These are phyloP conservation scores for Agaricus sinodeliciosus DNA, from an alignment of 768 basidiomycete genomes.

Conservation along the genomic window DNA sequence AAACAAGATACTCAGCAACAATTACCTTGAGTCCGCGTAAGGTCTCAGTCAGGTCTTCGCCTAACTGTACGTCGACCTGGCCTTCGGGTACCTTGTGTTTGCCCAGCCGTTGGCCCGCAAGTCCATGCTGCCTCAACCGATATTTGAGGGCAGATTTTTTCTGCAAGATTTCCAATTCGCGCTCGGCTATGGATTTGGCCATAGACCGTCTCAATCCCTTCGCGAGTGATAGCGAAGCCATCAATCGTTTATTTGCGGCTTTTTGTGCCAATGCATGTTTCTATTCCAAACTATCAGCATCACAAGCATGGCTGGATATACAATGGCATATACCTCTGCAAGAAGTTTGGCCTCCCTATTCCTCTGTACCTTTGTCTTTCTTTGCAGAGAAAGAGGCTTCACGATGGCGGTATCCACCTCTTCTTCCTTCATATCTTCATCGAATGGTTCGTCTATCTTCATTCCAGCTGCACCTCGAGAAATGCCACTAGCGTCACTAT, in stretches of 20 bases:
- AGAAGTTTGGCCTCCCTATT: slow-evolving; percentile 57
- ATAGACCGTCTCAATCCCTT: slow-evolving; percentile 43
- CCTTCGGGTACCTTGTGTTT: slow-evolving; percentile 69
- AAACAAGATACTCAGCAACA: slow-evolving; percentile 15
- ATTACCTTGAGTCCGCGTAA: slow-evolving; percentile 74
- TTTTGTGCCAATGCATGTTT: slow-evolving; percentile 60
- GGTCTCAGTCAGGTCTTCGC: slow-evolving; percentile 84
- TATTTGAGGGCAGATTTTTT: slow-evolving; percentile 39
- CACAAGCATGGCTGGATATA: not conserved
- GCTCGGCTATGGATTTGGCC: slow-evolving; percentile 26
- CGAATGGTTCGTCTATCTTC: slow-evolving; percentile 41
- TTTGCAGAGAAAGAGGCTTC: slow-evolving; percentile 29
- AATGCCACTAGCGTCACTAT: slow-evolving; percentile 20
- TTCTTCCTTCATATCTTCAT: slow-evolving; percentile 26
- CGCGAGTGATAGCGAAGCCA: slow-evolving; percentile 49
- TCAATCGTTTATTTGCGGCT: slow-evolving; percentile 52
- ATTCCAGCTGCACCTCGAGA: slow-evolving; percentile 54
- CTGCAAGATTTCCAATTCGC: slow-evolving; percentile 35
- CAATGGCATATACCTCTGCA: slow-evolving; percentile 46
- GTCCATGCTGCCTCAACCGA: slow-evolving; percentile 49
- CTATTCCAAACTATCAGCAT: slow-evolving; percentile 24
- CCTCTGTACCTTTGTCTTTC: slow-evolving; percentile 48
- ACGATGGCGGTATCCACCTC: slow-evolving; percentile 18
- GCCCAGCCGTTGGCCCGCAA: slow-evolving; percentile 72
- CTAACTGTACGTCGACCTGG: slow-evolving; percentile 78